Conservation (phyloP, 1,139 yeast species). For the Scheffersomyces cryptocercus region DNA sequence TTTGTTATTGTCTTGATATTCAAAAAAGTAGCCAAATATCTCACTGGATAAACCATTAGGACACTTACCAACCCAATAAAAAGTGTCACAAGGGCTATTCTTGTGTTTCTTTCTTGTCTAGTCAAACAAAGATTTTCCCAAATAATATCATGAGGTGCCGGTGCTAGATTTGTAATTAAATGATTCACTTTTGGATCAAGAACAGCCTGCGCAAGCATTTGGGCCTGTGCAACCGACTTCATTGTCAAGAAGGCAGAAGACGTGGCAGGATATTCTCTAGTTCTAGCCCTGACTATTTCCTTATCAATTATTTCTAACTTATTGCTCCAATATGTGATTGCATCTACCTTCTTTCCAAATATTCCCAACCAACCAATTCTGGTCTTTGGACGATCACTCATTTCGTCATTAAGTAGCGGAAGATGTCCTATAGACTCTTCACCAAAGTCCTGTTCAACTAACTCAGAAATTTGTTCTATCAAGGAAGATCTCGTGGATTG, state of each 20-base stretch:
- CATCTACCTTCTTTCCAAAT: conserved; percentile 61
- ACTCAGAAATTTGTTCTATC: neutral
- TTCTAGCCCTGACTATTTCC: conserved; percentile 56
- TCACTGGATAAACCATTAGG: conserved; percentile 71
- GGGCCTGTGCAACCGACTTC: conserved; percentile 85
- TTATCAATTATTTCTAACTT: conserved; percentile 58
- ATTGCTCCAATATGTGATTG: conserved; percentile 61
- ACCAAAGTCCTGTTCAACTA: neutral
- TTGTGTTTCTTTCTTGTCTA: conserved; percentile 52
- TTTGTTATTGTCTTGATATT: conserved; percentile 67
- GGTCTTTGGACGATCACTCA: conserved; percentile 49
- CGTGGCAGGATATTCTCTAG: conserved; percentile 62
- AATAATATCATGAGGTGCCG: conserved; percentile 83
- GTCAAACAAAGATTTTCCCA: conserved; percentile 76
- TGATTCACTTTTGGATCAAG: conserved; percentile 77
- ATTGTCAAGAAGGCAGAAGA: conserved; percentile 76
- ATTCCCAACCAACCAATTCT: conserved; percentile 53
- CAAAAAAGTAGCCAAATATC: conserved; percentile 70
- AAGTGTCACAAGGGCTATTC: conserved; percentile 64
- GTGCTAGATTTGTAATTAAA: conserved; percentile 73
- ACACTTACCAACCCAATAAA: conserved; percentile 65
- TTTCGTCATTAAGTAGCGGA: conserved; percentile 32
- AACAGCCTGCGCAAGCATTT: conserved; percentile 86
- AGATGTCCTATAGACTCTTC: conserved; percentile 19
- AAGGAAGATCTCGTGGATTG: neutral